Percentiles rank a stretch among this genome's conserved stretches.
Evolutionary conservation across 2,329 filamentous ascomycete species (phyloP).

Genomic region (Teratosphaeriaceae sp.): DNA sequence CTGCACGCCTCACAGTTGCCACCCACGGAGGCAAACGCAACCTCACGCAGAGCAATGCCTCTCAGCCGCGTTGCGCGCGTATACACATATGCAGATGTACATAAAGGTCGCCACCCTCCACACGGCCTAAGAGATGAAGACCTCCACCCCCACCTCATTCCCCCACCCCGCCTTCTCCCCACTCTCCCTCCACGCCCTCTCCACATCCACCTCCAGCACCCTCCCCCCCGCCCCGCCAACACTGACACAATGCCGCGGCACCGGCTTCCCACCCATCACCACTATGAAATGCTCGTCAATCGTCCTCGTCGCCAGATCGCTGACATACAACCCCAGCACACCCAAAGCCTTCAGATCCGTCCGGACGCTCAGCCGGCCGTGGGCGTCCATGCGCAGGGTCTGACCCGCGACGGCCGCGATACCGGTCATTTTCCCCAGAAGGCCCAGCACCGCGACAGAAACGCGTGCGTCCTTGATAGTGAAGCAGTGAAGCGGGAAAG

Average conservation of each 20-base stretch:
- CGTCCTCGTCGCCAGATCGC: slow-evolving; percentile 51
- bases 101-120: too few species aligned
- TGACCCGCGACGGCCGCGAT: slow-evolving; percentile 65
- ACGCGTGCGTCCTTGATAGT: slow-evolving; percentile 35
- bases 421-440: slow-evolving; percentile 85
- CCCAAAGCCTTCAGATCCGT: slow-evolving; percentile 76
- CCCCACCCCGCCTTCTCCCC: slow-evolving; percentile 65
- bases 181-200: slow-evolving; percentile 70
- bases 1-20: too few species aligned
- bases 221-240: slow-evolving; percentile 18
- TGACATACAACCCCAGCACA: slow-evolving; percentile 70
- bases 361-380: slow-evolving; percentile 58
- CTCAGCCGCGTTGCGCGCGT: too few species aligned
- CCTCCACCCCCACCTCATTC: slow-evolving; percentile 68
- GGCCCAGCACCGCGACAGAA: slow-evolving; percentile 63
- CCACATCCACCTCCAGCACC: slow-evolving; percentile 71
- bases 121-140: slow-evolving; percentile 39
- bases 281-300: slow-evolving; percentile 26
- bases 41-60: too few species aligned
- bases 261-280: slow-evolving; percentile 64
- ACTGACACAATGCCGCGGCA: slow-evolving; percentile 60
- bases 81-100: too few species aligned
- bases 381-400: slow-evolving; percentile 52
- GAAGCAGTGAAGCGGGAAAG: slow-evolving; percentile 60
- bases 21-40: too few species aligned